A percentile compares a stretch with the other conserved stretches of the same genome.
These are phyloP conservation scores for Saccharum officinarum DNA, from an alignment of 176 grass and related monocot species.

Conservation along the genomic window DNA sequence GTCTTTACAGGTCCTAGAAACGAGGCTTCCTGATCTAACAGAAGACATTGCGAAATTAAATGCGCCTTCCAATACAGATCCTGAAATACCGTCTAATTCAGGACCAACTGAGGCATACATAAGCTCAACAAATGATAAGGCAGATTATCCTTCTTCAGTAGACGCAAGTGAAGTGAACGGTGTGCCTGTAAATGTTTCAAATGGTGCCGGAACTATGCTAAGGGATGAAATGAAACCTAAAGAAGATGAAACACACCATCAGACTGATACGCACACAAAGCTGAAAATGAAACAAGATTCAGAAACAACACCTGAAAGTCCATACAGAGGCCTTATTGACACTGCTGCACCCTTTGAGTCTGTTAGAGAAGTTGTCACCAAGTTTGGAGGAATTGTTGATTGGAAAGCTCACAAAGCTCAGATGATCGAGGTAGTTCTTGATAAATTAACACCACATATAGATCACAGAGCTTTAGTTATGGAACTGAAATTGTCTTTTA, in stretches of 20 bases:
- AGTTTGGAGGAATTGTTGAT: conserved; percentile 93
- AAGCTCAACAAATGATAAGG: conserved; percentile 22
- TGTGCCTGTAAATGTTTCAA: background rate
- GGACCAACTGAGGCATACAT: conserved; percentile 7
- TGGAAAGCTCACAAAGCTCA: conserved; percentile 95
- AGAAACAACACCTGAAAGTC: conserved; percentile 44
- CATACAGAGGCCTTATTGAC: conserved; percentile 70
- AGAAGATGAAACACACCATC: conserved; percentile 17
- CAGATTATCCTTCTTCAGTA: conserved; percentile 31
- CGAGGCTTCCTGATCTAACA: conserved; percentile 12
- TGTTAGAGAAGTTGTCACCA: conserved; percentile 83
- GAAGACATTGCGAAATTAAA: conserved; percentile 21
- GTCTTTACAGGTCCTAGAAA: conserved; percentile 14
- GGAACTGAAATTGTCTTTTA: background rate
- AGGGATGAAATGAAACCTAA: conserved; percentile 32
- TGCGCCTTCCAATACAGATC: background rate
- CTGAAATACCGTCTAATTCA: conserved; percentile 20
- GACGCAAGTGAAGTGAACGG: conserved; percentile 21
- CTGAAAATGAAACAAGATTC: conserved; percentile 50
- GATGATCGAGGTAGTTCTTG: conserved; percentile 74
- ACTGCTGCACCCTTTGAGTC: conserved; percentile 91
- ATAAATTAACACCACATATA: conserved; percentile 29
- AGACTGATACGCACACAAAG: conserved; percentile 19
- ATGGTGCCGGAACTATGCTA: background rate
- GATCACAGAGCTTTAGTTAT: background rate